Conservation (phyloP, 768 basidiomycete genomes). For the Tephrocybe sp. region DNA sequence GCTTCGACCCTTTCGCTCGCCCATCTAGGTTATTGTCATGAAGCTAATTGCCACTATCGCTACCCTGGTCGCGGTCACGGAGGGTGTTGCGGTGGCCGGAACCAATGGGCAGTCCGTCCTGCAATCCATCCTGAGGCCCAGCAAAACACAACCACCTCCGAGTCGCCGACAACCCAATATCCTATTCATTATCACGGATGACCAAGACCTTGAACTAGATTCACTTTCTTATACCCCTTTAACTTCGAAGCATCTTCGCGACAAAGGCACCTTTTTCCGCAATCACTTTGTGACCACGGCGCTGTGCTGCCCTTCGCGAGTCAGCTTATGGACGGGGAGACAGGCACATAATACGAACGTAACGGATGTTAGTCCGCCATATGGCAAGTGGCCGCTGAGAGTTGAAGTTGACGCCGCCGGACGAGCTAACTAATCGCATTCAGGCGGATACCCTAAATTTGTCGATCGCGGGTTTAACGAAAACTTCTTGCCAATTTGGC, state of each 20-base stretch:
- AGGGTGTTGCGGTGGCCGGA: background rate
- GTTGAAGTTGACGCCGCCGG: background rate
- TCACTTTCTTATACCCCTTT: background rate
- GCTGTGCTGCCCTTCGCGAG: background rate
- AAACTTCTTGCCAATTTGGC: background rate
- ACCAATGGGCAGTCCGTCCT: background rate
- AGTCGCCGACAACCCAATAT: background rate
- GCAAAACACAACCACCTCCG: background rate
- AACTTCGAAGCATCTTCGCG: background rate
- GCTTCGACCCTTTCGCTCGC: too few relatives aligned
- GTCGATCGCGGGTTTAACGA: background rate
- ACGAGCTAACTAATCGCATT: background rate
- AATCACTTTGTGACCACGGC: constrained; percentile 1
- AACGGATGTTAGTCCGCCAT: constrained; percentile 1
- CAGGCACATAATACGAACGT: background rate
- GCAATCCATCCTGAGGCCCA: background rate
- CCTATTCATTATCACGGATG: background rate
- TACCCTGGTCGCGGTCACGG: too few relatives aligned
- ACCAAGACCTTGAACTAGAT: background rate
- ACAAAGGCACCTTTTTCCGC: background rate
- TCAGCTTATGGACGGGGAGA: background rate
- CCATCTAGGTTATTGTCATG: too few relatives aligned
- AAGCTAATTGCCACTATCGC: too few relatives aligned
- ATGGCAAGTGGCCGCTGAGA: background rate
- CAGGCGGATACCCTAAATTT: constrained; percentile 1